These are phyloP conservation scores for Cladophialophora chaetospira DNA, from an alignment of 2,329 filamentous ascomycete species.

Conservation along the genomic window DNA sequence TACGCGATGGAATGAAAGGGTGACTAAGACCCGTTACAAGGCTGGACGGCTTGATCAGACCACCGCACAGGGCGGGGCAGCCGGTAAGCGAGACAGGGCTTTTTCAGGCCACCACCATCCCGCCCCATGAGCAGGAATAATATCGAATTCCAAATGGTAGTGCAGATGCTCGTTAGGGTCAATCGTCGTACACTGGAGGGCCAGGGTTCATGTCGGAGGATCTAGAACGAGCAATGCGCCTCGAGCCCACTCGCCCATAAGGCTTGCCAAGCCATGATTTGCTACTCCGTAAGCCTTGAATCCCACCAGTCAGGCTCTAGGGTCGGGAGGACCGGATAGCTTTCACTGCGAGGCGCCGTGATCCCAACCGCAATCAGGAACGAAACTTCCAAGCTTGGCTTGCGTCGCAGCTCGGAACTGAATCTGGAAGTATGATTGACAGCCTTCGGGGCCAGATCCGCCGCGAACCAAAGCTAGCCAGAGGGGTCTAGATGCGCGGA, in stretches of 20 bases:
- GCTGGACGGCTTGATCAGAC: not conserved
- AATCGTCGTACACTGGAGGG: not conserved
- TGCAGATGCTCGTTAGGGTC: not conserved
- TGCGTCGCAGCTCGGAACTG: too few relatives aligned
- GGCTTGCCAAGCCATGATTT: not conserved
- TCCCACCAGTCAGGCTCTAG: too few relatives aligned
- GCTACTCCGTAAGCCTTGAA: not conserved
- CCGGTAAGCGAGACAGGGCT: not conserved
- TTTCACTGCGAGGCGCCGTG: not conserved
- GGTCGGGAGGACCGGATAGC: not conserved
- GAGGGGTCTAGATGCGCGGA: too few relatives aligned
- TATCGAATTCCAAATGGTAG: not conserved
- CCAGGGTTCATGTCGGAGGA: not conserved
- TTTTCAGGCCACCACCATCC: not conserved
- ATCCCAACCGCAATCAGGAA: not conserved
- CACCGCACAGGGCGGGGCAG: not conserved
- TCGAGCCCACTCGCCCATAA: not conserved
- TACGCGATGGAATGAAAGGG: too few relatives aligned
- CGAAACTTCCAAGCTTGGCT: not conserved
- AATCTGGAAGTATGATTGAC: too few relatives aligned
- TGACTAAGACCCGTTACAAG: not conserved
- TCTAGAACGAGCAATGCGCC: not conserved
- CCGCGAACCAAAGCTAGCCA: too few relatives aligned
- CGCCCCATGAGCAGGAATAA: not conserved
- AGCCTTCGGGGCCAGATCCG: too few relatives aligned